phyloP scores from a whole-genome alignment of 2,329 filamentous ascomycete genomes.

The Ceratocystis variospora region DNA sequence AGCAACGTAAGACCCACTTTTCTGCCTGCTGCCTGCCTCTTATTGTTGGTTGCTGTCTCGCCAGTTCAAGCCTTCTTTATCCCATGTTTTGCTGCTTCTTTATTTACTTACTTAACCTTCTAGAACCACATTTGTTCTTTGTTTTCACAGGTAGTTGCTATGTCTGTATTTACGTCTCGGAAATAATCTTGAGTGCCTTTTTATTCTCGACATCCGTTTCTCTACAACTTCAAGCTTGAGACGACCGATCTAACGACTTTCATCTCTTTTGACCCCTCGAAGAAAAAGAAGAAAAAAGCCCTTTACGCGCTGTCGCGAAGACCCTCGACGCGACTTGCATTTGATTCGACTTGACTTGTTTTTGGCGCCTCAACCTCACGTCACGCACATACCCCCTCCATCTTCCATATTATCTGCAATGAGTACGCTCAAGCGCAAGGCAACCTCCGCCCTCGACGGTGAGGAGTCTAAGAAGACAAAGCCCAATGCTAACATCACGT shows the following conservation, averaged over 20 bases:
- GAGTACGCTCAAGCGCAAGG: slow-evolving; percentile 55
- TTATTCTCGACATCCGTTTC: background rate
- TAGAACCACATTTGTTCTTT: background rate
- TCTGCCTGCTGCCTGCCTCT: background rate
- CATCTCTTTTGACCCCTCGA: background rate
- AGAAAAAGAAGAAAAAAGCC: background rate
- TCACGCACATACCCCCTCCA: background rate
- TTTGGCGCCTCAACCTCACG: background rate
- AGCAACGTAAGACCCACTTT: background rate
- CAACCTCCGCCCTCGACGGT: slow-evolving; percentile 32
- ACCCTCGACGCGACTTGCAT: slow-evolving; percentile 5
- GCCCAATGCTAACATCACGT: slow-evolving; percentile 65
- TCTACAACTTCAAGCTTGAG: background rate
- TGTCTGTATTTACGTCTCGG: background rate
- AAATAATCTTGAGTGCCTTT: background rate
- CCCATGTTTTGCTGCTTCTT: background rate
- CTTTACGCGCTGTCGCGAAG: slow-evolving; percentile 8
- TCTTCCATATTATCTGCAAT: slow-evolving; percentile 25
- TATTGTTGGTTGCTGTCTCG: background rate
- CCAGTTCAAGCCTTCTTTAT: background rate
- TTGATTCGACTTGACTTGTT: background rate
- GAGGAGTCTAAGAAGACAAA: slow-evolving; percentile 56
- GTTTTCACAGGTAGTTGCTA: background rate
- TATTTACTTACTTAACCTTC: background rate
- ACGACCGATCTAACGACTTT: no score